A percentile compares a stretch with the other conserved stretches of the same genome.
These are phyloP conservation scores for Alternaria infectoria DNA, from an alignment of 2,329 filamentous ascomycete species.

Conservation along the genomic window DNA sequence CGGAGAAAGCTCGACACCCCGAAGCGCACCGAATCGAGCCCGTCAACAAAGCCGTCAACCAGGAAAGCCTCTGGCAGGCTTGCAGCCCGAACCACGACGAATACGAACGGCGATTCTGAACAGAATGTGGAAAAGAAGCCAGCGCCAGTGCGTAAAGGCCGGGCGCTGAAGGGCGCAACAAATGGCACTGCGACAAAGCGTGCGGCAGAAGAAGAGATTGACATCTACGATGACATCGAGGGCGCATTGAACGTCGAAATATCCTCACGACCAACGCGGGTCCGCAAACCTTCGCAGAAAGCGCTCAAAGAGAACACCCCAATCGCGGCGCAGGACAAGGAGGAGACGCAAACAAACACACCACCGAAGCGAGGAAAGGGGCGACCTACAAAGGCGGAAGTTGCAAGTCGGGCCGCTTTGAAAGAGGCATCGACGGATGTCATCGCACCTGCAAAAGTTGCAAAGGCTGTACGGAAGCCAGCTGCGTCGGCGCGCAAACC, in stretches of 20 bases:
- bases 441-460: constrained; percentile 22
- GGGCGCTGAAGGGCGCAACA: constrained; percentile 10
- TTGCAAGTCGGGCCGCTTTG: constrained; percentile 19
- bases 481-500: constrained; percentile 22
- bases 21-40: constrained; percentile 28
- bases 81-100: constrained; percentile 21
- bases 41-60: constrained; percentile 24
- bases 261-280: constrained; percentile 5
- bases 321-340: constrained; percentile 6
- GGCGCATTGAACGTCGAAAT: constrained; percentile 45
- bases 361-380: constrained; percentile 28
- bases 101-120: constrained; percentile 13
- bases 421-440: constrained; percentile 17
- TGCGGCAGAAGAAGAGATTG: constrained; percentile 28
- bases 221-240: constrained; percentile 54
- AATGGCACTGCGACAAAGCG: constrained; percentile 17
- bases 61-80: constrained; percentile 30
- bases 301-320: constrained; percentile 15
- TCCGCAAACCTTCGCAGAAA: constrained; percentile 4
- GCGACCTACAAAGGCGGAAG: constrained; percentile 22
- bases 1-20: constrained; percentile 45
- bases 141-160: constrained; percentile 11
- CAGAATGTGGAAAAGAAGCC: constrained; percentile 15
- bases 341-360: constrained; percentile 20
- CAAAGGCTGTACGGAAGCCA: constrained; percentile 11